phyloP scores from a whole-genome alignment of 345 rosid species.

The Eucalyptus marginata region DNA sequence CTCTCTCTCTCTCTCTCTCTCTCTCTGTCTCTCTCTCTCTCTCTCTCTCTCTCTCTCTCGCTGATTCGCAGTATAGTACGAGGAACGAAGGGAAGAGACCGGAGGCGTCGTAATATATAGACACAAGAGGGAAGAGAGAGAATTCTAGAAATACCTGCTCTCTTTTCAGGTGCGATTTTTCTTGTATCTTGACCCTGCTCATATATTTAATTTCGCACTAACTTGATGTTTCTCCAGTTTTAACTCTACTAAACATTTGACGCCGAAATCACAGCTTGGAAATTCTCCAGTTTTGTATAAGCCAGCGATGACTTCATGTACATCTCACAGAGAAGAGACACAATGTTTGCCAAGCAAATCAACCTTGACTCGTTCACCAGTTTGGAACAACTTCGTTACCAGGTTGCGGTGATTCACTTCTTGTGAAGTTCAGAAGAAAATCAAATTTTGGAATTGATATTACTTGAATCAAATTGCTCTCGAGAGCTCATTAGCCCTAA shows the following conservation, averaged over 20 bases:
- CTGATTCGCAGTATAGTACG: neutral
- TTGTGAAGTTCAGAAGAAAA: neutral
- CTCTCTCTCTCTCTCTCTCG: no score
- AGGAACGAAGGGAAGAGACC: no score
- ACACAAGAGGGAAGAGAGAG: no score
- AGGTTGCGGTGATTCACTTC: neutral
- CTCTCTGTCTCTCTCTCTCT: neutral
- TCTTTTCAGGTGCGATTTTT: no score
- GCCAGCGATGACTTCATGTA: neutral
- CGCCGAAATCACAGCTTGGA: neutral
- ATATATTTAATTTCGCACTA: no score
- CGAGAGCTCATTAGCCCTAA: neutral
- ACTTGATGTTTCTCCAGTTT: neutral
- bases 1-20: neutral
- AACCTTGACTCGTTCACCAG: neutral
- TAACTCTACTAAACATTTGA: neutral
- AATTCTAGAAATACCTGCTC: no score
- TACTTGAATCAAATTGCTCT: neutral
- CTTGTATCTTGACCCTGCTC: neutral
- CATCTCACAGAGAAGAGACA: neutral
- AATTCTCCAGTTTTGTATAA: neutral
- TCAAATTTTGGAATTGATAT: neutral
- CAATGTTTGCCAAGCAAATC: neutral
- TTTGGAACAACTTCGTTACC: neutral
- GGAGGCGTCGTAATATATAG: no score